Evolutionary conservation across 1,284 basidiomycete genomes (phyloP).

Genomic region (Quambalaria eucalypti): DNA sequence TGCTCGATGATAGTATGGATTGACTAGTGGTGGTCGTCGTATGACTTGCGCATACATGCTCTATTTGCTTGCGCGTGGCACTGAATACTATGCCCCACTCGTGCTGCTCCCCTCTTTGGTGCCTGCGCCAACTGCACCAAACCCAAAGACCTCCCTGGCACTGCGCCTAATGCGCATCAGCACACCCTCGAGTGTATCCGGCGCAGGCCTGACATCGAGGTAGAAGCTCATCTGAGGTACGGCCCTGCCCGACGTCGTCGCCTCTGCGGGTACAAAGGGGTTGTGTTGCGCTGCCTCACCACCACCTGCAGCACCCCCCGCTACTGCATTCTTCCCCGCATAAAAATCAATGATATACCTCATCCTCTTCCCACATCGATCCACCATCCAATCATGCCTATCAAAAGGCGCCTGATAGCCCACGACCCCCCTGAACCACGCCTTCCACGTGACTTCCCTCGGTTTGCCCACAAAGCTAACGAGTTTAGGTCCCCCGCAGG

Average conservation of each 20-base stretch:
- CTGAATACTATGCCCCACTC: too few relatives aligned
- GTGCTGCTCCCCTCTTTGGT: too few relatives aligned
- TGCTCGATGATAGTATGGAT: too few relatives aligned
- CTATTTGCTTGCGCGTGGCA: too few relatives aligned
- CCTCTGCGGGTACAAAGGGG: neutral
- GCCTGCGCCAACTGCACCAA: too few relatives aligned
- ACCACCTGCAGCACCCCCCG: constrained; percentile 51
- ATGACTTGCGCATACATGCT: too few relatives aligned
- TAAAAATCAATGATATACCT: constrained; percentile 99
- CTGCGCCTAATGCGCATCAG: constrained; percentile 56
- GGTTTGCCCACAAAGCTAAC: constrained; percentile 63
- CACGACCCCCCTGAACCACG: constrained; percentile 68
- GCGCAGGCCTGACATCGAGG: constrained; percentile 83
- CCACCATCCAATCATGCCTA: constrained; percentile 92
- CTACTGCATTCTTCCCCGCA: constrained; percentile 58
- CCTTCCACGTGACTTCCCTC: constrained; percentile 61
- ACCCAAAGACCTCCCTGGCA: neutral
- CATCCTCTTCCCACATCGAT: constrained; percentile 73
- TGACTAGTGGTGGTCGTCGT: too few relatives aligned
- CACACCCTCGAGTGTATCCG: constrained; percentile 81
- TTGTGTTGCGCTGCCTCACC: neutral
- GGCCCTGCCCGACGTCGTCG: neutral
- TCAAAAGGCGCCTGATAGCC: constrained; percentile 90
- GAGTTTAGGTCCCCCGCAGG: constrained; percentile 71
- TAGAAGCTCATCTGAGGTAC: constrained; percentile 59